Evolutionary conservation across 495 filamentous ascomycete species (phyloP), one percentile per base, ranked within the genome.

Genomic region (Aspergillus saccharolyticus): DNA sequence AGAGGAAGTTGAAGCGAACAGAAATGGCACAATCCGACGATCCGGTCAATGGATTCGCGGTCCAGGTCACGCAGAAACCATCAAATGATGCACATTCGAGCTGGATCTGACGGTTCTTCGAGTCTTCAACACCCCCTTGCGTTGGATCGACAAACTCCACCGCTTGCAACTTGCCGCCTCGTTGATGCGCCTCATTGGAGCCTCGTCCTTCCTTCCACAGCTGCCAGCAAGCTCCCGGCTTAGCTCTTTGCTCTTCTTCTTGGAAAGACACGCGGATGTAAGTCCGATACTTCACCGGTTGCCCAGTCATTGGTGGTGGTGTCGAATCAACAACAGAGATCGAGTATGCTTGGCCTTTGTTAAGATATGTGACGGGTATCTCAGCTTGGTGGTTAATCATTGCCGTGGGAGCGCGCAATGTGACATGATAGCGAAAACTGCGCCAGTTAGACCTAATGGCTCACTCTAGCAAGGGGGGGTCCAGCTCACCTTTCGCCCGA

Each of bases 1-100:
- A 98, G 0, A 97, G 80, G 66, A 98, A 98, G 70, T 98, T 97
- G 80, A 97, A 98, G 46, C 91, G 89, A 16, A 97, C 89, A 15
- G 90, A 84, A 33, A 98, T 82, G 22, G 80, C 85, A 71, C 89
- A 94, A 52, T 96, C 87, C 8, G 86, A 75, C 1, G 73, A 62
- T 0, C 81, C 82, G 1, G 68, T 73, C 52, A 80, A 81, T 21
- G 81, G 64, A 19, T 83, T 81, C 0, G 89, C 85, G 1, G 84
- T 89, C 94, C 94, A 98, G 22, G 83, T 84, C 15, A 97, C 89
- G 5, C 84, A 89, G 66, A 98, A 97, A 9, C 92, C 90, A 65
- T 98, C 93, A 57, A 96, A 93, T 0, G 89, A 96, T 44, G 89
- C 83, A 15, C 72, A 83, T 58, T 96, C 91, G 3, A 97, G 77